These are phyloP conservation scores for Cladosporium sp. DNA, from an alignment of 2,329 filamentous ascomycete species.

Conservation along the genomic window DNA sequence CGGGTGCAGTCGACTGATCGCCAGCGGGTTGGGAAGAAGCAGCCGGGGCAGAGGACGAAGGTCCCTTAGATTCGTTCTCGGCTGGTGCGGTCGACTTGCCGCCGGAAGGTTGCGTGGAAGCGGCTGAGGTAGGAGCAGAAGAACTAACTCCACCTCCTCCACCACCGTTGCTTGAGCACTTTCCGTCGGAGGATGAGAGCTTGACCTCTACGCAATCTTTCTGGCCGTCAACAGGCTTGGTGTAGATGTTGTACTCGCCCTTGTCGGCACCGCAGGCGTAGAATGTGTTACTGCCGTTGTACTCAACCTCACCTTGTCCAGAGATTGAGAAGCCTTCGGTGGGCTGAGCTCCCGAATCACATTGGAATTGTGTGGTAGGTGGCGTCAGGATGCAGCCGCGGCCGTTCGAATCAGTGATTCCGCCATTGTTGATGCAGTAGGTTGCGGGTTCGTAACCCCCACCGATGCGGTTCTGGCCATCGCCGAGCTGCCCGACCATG, in stretches of 20 bases:
- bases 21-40: no score
- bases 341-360: constrained; percentile 51
- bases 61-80: not conserved
- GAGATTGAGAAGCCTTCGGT: constrained; percentile 53
- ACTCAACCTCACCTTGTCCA: constrained; percentile 49
- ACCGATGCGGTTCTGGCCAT: constrained; percentile 56
- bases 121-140: not conserved
- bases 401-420: constrained; percentile 52
- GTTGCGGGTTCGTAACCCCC: constrained; percentile 38
- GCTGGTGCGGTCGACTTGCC: constrained; percentile 3
- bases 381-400: constrained; percentile 62
- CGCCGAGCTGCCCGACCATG: constrained; percentile 19
- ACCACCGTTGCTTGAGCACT: constrained; percentile 16
- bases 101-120: not conserved
- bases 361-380: constrained; percentile 59
- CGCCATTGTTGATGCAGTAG: constrained; percentile 50
- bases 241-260: constrained; percentile 35
- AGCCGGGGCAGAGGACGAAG: not conserved
- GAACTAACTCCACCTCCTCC: not conserved
- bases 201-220: constrained; percentile 17
- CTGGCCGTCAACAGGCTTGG: constrained; percentile 18
- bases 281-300: constrained; percentile 51
- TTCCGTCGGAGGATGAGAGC: constrained; percentile 19
- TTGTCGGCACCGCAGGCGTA: constrained; percentile 57
- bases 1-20: not conserved